Evolutionary conservation across 768 basidiomycete species (phyloP), one percentile per base, ranked within the genome.

Genomic region (Rhizopogon vinicolor): DNA sequence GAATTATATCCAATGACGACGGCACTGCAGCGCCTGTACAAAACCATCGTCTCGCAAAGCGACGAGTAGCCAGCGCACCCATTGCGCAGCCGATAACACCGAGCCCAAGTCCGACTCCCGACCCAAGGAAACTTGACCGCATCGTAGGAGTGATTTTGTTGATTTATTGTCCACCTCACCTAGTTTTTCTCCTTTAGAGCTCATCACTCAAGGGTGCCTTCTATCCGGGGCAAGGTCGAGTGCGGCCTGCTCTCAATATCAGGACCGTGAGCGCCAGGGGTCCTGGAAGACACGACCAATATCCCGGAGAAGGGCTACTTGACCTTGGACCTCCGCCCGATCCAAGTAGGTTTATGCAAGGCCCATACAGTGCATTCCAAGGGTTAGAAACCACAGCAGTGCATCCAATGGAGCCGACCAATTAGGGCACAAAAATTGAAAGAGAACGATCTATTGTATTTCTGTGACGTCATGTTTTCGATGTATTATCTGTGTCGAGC

Each of bases 31-130:
- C 63, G 18, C 59, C 45, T 12, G 56, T 62, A 35, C 58, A 59
- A 12, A 63, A 52, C 37, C 16, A 43, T n/a, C 66, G 64, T 43
- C 53, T 62, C 22, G 54, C 62, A 28, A 65, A 69, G 37, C 74
- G 75, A 31, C 74, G 76, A 29, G 68, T 78, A 9, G 71, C 71
- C 22, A 79, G 78, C 54, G 69, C 76, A 44, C 77, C 78, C 8
- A 60, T 67, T 29, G 49, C 52, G 9, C 51, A 54, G 25, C 49
- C 22, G n/a, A 60, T 53, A 28, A 64, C 54, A 18, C 53, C 56
- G 1, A 53, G 52, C 35, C 53, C 57, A 7, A 59, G 48, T n/a
- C 59, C 52, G 4, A 61, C 50, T 41, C 49, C 63, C 7, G 41
- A 39, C 6, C 12, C 16, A 1, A 31, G 14, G 6, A 57, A 35